phyloP scores from a whole-genome alignment of 1,139 yeast genomes.

The Zygosaccharomyces pseudobailii region DNA sequence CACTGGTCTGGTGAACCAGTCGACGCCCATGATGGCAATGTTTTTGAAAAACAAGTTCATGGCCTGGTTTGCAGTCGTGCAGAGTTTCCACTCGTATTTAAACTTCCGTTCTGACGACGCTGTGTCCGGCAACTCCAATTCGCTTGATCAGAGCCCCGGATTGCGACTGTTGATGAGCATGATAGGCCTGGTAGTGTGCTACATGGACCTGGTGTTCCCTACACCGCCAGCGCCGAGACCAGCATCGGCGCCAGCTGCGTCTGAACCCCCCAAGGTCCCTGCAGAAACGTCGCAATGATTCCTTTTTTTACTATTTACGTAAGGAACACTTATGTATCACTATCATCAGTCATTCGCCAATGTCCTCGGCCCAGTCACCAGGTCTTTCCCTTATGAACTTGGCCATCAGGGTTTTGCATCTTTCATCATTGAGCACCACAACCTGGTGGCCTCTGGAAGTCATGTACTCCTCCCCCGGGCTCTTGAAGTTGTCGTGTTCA shows the following conservation, averaged over 20 bases:
- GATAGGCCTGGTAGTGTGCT: constrained; percentile 47
- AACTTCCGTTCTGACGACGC: constrained; percentile 25
- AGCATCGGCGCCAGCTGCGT: constrained; percentile 13
- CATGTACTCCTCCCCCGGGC: constrained; percentile 72
- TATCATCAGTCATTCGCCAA: constrained; percentile 48
- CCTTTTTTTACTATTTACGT: neutral
- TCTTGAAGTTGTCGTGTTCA: constrained; percentile 73
- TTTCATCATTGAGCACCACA: constrained; percentile 56
- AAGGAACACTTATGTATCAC: neutral
- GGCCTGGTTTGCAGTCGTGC: constrained; percentile 34
- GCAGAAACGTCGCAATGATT: constrained; percentile 1
- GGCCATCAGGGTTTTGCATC: constrained; percentile 70
- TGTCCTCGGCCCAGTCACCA: constrained; percentile 83
- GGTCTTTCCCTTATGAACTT: constrained; percentile 76
- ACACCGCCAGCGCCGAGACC: constrained; percentile 17
- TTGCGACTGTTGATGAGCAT: constrained; percentile 46
- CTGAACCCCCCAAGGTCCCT: constrained; percentile 18
- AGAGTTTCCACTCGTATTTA: constrained; percentile 27
- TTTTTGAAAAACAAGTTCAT: constrained; percentile 40
- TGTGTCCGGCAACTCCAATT: constrained; percentile 30
- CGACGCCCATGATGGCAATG: constrained; percentile 70
- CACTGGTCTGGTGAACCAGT: constrained; percentile 43
- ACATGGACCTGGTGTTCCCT: constrained; percentile 43
- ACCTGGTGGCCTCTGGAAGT: constrained; percentile 67
- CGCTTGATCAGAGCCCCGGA: constrained; percentile 40